phyloP scores from a whole-genome alignment of 345 rosid species.

The Psidium guajava region DNA sequence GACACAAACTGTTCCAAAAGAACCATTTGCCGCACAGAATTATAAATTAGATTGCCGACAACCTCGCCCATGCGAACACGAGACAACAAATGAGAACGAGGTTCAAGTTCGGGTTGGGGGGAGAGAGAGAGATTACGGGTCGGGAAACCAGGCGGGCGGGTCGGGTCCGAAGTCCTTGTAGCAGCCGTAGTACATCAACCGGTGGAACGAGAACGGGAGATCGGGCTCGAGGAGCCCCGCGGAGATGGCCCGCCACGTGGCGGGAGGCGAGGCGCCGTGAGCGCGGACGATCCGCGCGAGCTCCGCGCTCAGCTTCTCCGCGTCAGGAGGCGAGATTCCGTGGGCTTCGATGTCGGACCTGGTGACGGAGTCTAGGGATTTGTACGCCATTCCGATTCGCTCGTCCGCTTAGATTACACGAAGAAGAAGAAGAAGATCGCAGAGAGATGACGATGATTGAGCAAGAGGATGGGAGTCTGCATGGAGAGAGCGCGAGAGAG shows the following conservation, averaged over 20 bases:
- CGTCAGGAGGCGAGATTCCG: constrained; percentile 31
- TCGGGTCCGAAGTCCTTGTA: constrained; percentile 71
- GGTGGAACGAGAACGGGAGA: constrained; percentile 86
- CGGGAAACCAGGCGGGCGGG: constrained; percentile 89
- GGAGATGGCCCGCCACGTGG: constrained; percentile 51
- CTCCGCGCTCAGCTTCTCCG: constrained; percentile 27
- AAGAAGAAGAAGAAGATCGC: not conserved
- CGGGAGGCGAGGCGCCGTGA: constrained; percentile 30
- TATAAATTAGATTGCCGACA: not conserved
- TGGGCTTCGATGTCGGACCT: constrained; percentile 43
- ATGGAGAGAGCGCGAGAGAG: too few relatives aligned
- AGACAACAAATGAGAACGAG: not conserved
- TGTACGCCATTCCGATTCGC: constrained; percentile 24
- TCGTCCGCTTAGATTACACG: not conserved
- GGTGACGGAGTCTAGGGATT: constrained; percentile 38
- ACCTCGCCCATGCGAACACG: not conserved
- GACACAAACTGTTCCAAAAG: not conserved
- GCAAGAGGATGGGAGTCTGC: rapidly evolving
- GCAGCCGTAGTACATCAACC: constrained; percentile 79
- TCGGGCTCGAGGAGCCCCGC: constrained; percentile 43
- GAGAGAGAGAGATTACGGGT: constrained; percentile 30
- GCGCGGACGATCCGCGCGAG: constrained; percentile 24
- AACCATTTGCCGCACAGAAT: not conserved
- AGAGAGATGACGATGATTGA: too few relatives aligned
- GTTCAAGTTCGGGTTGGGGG: not conserved